These are phyloP conservation scores for Globisporangium megalacanthum DNA, from an alignment of 352 stramenopile genomes.

Conservation along the genomic window DNA sequence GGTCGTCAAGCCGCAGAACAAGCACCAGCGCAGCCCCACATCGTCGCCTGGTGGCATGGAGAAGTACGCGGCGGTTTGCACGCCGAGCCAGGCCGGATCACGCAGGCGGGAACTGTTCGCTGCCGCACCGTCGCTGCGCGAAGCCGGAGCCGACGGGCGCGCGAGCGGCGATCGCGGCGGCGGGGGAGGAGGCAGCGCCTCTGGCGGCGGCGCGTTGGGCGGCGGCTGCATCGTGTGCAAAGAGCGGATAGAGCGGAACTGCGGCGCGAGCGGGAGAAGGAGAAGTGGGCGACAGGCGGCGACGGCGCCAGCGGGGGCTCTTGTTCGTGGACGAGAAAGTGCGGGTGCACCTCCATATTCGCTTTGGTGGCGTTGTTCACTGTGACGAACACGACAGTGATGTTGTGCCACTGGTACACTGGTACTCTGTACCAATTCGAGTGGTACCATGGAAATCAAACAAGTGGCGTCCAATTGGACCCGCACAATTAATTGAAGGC, in stretches of 20 bases:
- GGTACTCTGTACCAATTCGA: too few relatives aligned
- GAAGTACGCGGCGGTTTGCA: constrained; percentile 14
- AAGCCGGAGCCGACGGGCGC: not conserved
- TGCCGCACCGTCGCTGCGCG: not conserved
- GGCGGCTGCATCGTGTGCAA: not conserved
- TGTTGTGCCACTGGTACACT: too few relatives aligned
- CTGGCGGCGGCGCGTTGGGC: not conserved
- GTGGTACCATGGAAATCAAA: too few relatives aligned
- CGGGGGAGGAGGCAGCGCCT: not conserved
- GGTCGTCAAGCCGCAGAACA: constrained; percentile 10
- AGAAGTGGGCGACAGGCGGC: not conserved
- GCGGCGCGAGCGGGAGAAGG: not conserved
- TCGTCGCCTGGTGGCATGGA: constrained; percentile 1
- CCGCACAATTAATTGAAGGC: too few relatives aligned
- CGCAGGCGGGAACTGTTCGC: not conserved
- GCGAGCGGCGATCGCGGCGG: not conserved
- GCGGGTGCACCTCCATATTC: not conserved
- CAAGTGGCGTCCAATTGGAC: too few relatives aligned
- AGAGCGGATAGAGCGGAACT: not conserved
- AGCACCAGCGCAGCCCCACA: constrained; percentile 8
- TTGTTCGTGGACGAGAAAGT: not conserved
- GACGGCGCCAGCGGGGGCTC: not conserved
- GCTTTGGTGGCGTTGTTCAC: too few relatives aligned
- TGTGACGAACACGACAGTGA: too few relatives aligned
- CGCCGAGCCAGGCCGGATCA: not conserved